These are phyloP conservation scores for Hypoxylon sp. DNA, from an alignment of 2,329 filamentous ascomycete species.

Conservation along the genomic window DNA sequence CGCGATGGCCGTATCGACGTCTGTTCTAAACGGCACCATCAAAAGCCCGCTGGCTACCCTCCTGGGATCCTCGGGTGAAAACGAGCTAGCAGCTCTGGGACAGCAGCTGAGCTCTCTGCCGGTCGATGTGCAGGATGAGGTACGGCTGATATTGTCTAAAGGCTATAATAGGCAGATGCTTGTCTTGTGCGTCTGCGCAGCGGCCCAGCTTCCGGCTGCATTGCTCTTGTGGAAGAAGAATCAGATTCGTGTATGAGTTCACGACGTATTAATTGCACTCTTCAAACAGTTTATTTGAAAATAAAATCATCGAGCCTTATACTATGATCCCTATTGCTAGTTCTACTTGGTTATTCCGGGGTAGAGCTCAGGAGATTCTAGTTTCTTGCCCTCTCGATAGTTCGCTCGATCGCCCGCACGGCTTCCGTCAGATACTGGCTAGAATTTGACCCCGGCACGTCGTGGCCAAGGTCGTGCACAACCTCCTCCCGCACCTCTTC, in stretches of 20 bases:
- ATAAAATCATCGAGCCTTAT: no score
- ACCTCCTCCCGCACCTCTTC: not conserved
- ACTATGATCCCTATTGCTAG: no score
- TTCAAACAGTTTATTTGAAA: no score
- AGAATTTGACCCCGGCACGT: not conserved
- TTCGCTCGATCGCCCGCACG: not conserved
- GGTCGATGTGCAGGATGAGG: conserved; percentile 15
- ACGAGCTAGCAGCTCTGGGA: no score
- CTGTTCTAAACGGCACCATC: conserved; percentile 30
- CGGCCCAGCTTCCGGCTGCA: conserved; percentile 26
- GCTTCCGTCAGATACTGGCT: not conserved
- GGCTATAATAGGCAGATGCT: conserved; percentile 35
- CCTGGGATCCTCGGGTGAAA: no score
- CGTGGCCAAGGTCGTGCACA: not conserved
- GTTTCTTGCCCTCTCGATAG: not conserved
- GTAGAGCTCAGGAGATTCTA: no score
- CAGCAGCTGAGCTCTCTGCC: conserved; percentile 20
- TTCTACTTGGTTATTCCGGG: no score
- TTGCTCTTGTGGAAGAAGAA: conserved; percentile 35
- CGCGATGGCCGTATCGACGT: conserved; percentile 31
- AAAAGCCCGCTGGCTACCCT: conserved; percentile 13
- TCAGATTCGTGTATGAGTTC: no score
- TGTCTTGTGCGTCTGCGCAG: conserved; percentile 31
- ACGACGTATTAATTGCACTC: no score
- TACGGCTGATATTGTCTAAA: conserved; percentile 14